Evolutionary conservation across 31 red algal species (phyloP).

Genomic region (Odonthalia washingtoniensis): DNA sequence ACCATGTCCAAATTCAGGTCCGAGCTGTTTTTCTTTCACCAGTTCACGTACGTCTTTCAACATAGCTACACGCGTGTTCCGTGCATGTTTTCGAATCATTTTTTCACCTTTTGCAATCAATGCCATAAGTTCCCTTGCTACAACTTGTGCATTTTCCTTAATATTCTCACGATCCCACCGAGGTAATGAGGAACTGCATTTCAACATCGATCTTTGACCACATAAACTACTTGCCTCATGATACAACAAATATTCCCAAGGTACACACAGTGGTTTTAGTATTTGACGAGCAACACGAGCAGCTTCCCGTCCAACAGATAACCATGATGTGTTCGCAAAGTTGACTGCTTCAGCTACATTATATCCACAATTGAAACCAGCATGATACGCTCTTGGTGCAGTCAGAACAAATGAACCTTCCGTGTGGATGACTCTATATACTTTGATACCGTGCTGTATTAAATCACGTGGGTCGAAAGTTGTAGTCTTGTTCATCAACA

Average conservation of each 20-base stretch:
- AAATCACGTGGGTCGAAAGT: slow-evolving; percentile 56
- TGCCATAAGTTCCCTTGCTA: slow-evolving; percentile 34
- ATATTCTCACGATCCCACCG: neutral
- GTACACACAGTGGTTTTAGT: slow-evolving; percentile 35
- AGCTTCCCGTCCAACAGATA: slow-evolving; percentile 70
- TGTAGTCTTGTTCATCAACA: slow-evolving; percentile 75
- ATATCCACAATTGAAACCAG: slow-evolving; percentile 87
- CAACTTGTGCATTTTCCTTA: slow-evolving; percentile 15
- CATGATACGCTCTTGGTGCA: slow-evolving; percentile 87
- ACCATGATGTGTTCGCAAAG: slow-evolving; percentile 75
- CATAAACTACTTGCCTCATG: slow-evolving; percentile 51
- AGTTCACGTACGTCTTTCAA: slow-evolving; percentile 14
- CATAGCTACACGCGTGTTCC: slow-evolving; percentile 29
- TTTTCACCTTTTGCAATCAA: slow-evolving; percentile 45
- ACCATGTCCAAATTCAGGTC: slow-evolving; percentile 40
- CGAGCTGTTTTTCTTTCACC: slow-evolving; percentile 33
- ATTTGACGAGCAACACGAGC: slow-evolving; percentile 15
- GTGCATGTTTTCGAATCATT: slow-evolving; percentile 24
- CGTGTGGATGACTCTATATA: slow-evolving; percentile 80
- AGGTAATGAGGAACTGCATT: neutral
- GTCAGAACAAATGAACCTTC: slow-evolving; percentile 84
- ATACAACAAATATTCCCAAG: slow-evolving; percentile 62
- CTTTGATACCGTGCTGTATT: slow-evolving; percentile 25
- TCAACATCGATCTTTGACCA: no score
- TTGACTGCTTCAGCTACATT: slow-evolving; percentile 95